Conservation (phyloP, 2,329 filamentous ascomycete species). For the Trichophyton rubrum region DNA sequence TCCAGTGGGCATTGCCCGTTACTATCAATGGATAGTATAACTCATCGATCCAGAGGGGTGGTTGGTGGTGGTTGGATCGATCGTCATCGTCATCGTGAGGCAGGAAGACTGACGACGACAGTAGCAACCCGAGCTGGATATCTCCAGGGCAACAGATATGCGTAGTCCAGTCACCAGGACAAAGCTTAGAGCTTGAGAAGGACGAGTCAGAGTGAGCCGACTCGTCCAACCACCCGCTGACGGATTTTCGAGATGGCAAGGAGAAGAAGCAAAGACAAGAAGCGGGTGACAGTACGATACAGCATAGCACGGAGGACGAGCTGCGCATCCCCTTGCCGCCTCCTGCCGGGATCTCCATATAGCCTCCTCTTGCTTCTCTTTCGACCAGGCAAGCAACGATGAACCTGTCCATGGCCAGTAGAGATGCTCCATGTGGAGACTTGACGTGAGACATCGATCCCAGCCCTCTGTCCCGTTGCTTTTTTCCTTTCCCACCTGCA, state of each 20-base stretch:
- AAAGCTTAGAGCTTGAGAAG: not conserved
- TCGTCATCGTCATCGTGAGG: not conserved
- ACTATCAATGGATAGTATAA: not conserved
- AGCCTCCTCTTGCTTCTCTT: not conserved
- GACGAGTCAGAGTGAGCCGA: not conserved
- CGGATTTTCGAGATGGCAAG: not conserved
- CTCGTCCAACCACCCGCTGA: not conserved
- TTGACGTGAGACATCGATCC: not conserved
- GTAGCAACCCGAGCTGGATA: not conserved
- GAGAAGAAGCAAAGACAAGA: not conserved
- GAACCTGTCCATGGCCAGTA: not conserved
- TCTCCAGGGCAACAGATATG: not conserved
- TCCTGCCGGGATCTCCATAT: not conserved
- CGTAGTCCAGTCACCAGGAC: not conserved
- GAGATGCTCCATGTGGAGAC: not conserved
- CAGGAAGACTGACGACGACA: not conserved
- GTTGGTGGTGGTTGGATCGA: not conserved
- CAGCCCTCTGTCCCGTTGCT: not conserved
- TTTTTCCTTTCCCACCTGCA: not conserved
- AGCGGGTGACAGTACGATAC: not conserved
- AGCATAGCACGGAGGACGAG: not conserved
- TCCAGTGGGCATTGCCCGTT: not conserved
- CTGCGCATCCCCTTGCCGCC: not conserved
- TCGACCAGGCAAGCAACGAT: not conserved
- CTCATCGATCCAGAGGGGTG: not conserved